Evolutionary conservation across 163 green algal genomes (phyloP).

Genomic region (Scenedesmus sp.): DNA sequence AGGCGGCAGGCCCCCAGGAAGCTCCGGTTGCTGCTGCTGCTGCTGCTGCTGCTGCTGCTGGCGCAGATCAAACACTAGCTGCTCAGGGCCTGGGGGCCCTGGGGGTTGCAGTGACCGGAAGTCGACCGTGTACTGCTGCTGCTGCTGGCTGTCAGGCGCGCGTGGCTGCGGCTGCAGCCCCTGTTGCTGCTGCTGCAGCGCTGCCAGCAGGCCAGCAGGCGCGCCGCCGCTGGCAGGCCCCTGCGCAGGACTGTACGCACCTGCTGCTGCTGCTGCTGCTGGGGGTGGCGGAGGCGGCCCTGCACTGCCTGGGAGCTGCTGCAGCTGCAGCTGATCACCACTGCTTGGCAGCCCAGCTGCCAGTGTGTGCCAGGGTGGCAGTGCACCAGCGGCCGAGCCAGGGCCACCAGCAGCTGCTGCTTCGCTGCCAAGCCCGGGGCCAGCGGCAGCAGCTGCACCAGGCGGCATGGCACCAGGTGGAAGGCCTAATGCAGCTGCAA

Average conservation of each 20-base stretch:
- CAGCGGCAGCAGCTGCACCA: neutral
- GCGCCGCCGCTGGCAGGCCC: constrained; percentile 17
- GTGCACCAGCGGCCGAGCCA: neutral
- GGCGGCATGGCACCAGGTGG: neutral
- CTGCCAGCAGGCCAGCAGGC: neutral
- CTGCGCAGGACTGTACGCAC: constrained; percentile 16
- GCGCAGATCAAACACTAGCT: constrained; percentile 45
- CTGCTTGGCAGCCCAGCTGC: neutral
- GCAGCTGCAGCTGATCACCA: neutral
- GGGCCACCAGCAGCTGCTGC: neutral
- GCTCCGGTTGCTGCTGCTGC: neutral
- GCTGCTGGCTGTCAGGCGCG: constrained; percentile 4
- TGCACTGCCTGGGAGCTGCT: constrained; percentile 1
- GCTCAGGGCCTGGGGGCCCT: neutral
- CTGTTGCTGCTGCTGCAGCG: constrained; percentile 38
- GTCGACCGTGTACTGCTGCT: constrained; percentile 47
- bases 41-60: constrained; percentile 26
- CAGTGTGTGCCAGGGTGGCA: neutral
- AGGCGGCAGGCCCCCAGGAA: neutral
- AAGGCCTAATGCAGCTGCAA: constrained; percentile 22
- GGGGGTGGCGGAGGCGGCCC: constrained; percentile 21
- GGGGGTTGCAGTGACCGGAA: constrained; percentile 14
- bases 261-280: neutral
- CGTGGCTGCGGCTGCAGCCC: neutral
- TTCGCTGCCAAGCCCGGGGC: neutral